Base-by-base conservation (phyloP, 1,284 basidiomycete genomes). In the Xerocomus nothofagi region DNA sequence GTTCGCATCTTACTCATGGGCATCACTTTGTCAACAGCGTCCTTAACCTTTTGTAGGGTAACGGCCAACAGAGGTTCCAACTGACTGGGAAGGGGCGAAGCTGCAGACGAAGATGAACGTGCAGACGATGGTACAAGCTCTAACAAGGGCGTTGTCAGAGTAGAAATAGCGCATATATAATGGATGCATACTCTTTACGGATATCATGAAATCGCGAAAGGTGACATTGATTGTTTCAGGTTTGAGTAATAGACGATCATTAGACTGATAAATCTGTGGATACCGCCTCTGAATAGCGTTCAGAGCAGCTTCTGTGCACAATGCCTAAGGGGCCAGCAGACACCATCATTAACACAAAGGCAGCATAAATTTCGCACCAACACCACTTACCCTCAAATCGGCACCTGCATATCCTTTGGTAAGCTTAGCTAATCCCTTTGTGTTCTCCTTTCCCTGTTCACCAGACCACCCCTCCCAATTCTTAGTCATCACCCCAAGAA, bases 341-440 rank as follows among this genome's bases (percentile, higher is more conserved):
- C 34, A 39, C 24, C 41, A 47, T 12, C 46, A 51, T 24, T 44
- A 53, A 21, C 21, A 46, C 18, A 48, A 36, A 41, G 57, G 29
- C 32, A 50, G 9, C 15, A n/a, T 0, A n/a, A 17, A 8, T 40
- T 26, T 42, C 30, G 17, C 39, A 21, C 21, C 26, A 47, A 34
- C 9, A 30, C 41, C 14, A 77, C 87, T 57, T 57, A 93, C 93
- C 69, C 97, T 76, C 51, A 99, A 68, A 75, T 99, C 97, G 27
- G 97, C 97, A 65, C 97, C 97, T 32, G 93, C 97, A 67, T 98
- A 99, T 0, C 97, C 97, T 70, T 98, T 99, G 5, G 97, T 99
- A 47, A 97, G 71, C 62, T 86, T 87, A 0, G 95, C 92, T 41
- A 99, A 71, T 11, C 88, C 84, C 49, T 80, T 78, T 40, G 84